phyloP scores from a whole-genome alignment of 1,139 yeast species.

The Protomyces arabidopsidicola region DNA sequence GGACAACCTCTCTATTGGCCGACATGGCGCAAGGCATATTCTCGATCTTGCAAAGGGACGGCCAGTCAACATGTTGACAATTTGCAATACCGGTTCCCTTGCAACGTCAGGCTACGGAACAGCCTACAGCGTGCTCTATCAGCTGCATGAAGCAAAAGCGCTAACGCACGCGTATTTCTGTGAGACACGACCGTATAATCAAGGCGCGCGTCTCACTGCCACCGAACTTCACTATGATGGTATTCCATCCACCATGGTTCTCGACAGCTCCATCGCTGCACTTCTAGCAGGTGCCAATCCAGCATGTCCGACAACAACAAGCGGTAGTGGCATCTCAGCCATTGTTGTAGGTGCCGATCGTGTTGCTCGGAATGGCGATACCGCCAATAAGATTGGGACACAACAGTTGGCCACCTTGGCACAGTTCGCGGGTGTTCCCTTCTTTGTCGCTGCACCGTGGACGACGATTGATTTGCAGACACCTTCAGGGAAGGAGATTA shows the following conservation, averaged over 20 bases:
- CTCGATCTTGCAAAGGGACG: conserved; percentile 36
- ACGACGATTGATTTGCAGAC: conserved; percentile 78
- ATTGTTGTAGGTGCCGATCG: conserved; percentile 98
- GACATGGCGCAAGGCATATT: conserved; percentile 72
- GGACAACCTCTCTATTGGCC: conserved; percentile 74
- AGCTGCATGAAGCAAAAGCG: conserved; percentile 48
- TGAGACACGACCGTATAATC: conserved; percentile 95
- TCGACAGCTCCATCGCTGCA: conserved; percentile 89
- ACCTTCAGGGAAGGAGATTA: conserved; percentile 62
- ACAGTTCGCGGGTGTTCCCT: conserved; percentile 55
- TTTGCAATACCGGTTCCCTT: conserved; percentile 59
- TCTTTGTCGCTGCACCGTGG: conserved; percentile 90
- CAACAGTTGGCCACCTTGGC: conserved; percentile 76
- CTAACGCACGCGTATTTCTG: conserved; percentile 74
- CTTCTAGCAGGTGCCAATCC: conserved; percentile 44
- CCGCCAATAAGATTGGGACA: conserved; percentile 97
- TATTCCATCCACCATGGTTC: conserved; percentile 81
- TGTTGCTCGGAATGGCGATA: conserved; percentile 84
- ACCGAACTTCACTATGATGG: conserved; percentile 79
- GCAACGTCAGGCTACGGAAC: conserved; percentile 99
- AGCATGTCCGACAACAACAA: neutral
- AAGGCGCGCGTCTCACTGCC: conserved; percentile 90
- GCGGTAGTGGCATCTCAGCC: conserved; percentile 60
- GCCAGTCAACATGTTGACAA: conserved; percentile 70
- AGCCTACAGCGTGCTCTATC: conserved; percentile 84